phyloP scores from a whole-genome alignment of 2,329 filamentous ascomycete species.

The Claviceps pazoutovae region DNA sequence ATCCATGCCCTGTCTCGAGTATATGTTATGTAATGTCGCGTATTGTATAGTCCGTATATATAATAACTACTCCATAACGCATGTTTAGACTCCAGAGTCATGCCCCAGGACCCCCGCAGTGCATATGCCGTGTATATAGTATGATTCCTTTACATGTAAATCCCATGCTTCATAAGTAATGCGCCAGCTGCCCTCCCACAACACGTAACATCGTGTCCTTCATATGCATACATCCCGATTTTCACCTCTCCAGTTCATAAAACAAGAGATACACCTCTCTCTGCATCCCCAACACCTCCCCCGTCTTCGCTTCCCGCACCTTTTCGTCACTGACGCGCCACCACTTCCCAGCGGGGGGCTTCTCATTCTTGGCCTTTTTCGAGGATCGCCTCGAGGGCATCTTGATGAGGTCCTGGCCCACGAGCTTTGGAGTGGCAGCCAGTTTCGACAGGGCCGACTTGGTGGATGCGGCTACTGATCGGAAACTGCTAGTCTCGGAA shows the following conservation, averaged over 20 bases:
- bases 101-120: too few relatives aligned
- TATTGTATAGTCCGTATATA: too few relatives aligned
- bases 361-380: slow-evolving; percentile 40
- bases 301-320: slow-evolving; percentile 85
- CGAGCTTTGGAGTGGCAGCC: slow-evolving; percentile 21
- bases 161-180: too few relatives aligned
- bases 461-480: slow-evolving; percentile 42
- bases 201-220: not conserved
- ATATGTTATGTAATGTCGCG: too few relatives aligned
- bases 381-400: slow-evolving; percentile 10
- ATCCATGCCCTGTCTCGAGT: too few relatives aligned
- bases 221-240: not conserved
- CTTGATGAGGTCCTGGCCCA: slow-evolving; percentile 12
- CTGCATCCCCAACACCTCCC: slow-evolving; percentile 84
- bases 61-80: too few relatives aligned
- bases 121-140: too few relatives aligned
- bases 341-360: slow-evolving; percentile 56
- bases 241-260: slow-evolving; percentile 64
- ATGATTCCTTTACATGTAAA: too few relatives aligned
- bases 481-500: slow-evolving; percentile 36
- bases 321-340: slow-evolving; percentile 98
- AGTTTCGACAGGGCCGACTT: slow-evolving; percentile 38
- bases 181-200: too few relatives aligned
- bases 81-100: too few relatives aligned
- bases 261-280: slow-evolving; percentile 92